Evolutionary conservation across 2,329 filamentous ascomycete species (phyloP), one percentile per base, ranked within the genome.

Genomic region (Penicillium nordicum): DNA sequence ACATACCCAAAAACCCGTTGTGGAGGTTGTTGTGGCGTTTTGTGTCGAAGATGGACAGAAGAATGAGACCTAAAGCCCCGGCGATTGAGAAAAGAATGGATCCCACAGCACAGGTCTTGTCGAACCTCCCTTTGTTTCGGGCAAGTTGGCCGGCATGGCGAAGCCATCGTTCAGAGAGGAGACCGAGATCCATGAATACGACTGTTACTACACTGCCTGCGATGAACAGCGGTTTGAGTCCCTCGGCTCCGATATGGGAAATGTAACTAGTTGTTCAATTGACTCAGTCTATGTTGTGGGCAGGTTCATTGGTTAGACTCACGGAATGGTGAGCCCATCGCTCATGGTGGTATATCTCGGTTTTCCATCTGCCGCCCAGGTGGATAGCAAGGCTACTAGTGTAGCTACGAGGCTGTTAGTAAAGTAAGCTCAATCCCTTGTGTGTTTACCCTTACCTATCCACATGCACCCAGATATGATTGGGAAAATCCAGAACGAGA

Each of bases 401-500:
- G 37, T 57, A 14, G 55, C 55, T 57, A 43, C 16, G 25, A 27
- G 16, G 7, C 16, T 3, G 42, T 56, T 32, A 56, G 53, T 50
- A 4, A 18, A 9, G 23, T 16, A 25, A n/a, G 3, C 27, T 27
- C 7, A 18, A 32, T 18, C 2, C 23, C n/a, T 40, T n/a, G 14
- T n/a, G n/a, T 10, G 16, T 27, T 12, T 34, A 10, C 12, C 16
- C 55, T 54, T 30, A 57, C 55, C 50, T 48, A 57, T 32, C 55
- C 55, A 57, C 55, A 57, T 44, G 50, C 55, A 57, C 27, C 55
- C 55, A 11, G 55, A 47, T 10, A 57, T 30, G 16, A 57, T 11
- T 27, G 55, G 55, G 29, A 57, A 57, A 1, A 57, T 9, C 55
- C 55, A 57, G 38, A 57, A 57, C 11, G 55, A 57, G 16, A 57